Evolutionary conservation across 768 basidiomycete genomes (phyloP).

Genomic region (Suillus alpinus): DNA sequence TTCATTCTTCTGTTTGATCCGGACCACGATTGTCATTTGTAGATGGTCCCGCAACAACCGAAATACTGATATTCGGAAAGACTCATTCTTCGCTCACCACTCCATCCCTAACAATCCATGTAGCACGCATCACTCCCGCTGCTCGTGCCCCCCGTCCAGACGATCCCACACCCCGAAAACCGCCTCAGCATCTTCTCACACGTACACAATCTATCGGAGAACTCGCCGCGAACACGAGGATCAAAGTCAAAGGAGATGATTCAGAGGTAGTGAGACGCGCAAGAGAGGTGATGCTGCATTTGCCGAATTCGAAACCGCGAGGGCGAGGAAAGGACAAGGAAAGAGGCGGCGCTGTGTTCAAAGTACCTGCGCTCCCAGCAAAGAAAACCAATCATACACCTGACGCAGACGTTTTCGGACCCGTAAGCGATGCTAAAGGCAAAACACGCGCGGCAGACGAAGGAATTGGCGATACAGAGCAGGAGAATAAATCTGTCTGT

Average conservation of each 20-base stretch:
- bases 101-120: conserved; percentile 38
- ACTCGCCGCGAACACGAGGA: conserved; percentile 21
- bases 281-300: conserved; percentile 10
- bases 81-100: not conserved
- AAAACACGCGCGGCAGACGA: conserved; percentile 25
- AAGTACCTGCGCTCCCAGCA: conserved; percentile 47
- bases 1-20: not conserved
- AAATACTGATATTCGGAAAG: conserved; percentile 58
- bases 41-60: conserved; percentile 71
- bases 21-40: not conserved
- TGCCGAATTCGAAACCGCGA: conserved; percentile 27
- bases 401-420: conserved; percentile 32
- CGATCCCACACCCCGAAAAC: conserved; percentile 72
- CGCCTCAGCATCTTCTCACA: conserved; percentile 39
- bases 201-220: conserved; percentile 11
- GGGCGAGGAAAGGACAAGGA: conserved; percentile 12
- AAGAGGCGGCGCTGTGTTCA: conserved; percentile 30
- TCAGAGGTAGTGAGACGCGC: conserved; percentile 28
- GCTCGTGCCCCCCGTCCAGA: conserved; percentile 61
- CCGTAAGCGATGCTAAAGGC: conserved; percentile 37
- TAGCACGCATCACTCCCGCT: conserved; percentile 53
- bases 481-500: conserved; percentile 60
- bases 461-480: conserved; percentile 41
- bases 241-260: conserved; percentile 23
- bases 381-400: conserved; percentile 1